A percentile compares a stretch with the other conserved stretches of the same genome.
These are phyloP conservation scores for Terfezia boudieri DNA, from an alignment of 495 filamentous ascomycete genomes.

Conservation along the genomic window DNA sequence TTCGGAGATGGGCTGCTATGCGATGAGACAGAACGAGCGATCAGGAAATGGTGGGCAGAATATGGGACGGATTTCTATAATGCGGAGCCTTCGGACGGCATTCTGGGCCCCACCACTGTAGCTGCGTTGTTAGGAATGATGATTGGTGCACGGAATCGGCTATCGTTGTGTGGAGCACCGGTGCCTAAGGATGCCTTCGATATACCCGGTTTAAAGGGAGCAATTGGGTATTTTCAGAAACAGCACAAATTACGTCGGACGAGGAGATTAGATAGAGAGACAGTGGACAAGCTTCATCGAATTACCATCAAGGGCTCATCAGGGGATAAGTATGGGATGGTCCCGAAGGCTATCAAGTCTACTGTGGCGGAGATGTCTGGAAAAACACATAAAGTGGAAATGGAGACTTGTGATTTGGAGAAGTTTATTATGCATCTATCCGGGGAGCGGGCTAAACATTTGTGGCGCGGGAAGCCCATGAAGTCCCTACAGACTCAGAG, in stretches of 20 bases:
- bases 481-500: constrained; percentile 10
- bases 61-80: constrained; percentile 79
- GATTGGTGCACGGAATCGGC: constrained; percentile 69
- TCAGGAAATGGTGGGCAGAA: constrained; percentile 35
- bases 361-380: constrained; percentile 85
- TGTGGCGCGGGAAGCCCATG: constrained; percentile 76
- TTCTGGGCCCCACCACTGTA: constrained; percentile 78
- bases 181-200: constrained; percentile 89
- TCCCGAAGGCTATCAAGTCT: constrained; percentile 72
- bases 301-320: constrained; percentile 43
- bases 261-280: constrained; percentile 58
- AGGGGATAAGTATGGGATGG: constrained; percentile 25
- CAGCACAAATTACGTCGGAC: constrained; percentile 57
- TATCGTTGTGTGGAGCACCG: constrained; percentile 51
- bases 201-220: constrained; percentile 53
- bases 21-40: constrained; percentile 68
- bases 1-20: constrained; percentile 87
- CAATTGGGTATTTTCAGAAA: constrained; percentile 74
- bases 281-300: constrained; percentile 48
- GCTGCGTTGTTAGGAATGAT: constrained; percentile 70
- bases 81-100: constrained; percentile 4
- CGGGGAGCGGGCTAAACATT: constrained; percentile 69
- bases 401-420: constrained; percentile 79
- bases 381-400: constrained; percentile 76
- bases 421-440: constrained; percentile 51